These are phyloP conservation scores for Populus hybrid DNA, from an alignment of 441 rosid species.

Conservation along the genomic window DNA sequence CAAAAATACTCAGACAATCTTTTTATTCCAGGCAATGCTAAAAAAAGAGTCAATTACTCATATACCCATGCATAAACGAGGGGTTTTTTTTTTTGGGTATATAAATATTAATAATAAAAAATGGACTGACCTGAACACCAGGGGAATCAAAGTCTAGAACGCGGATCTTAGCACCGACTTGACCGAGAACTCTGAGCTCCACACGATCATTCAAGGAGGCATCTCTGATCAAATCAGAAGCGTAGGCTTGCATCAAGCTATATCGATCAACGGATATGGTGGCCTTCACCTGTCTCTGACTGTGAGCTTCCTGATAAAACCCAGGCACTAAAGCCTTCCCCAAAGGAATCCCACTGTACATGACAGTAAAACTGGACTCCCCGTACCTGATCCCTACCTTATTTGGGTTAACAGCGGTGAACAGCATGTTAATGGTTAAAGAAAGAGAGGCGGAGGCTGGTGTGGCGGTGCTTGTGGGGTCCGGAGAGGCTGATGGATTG, in stretches of 20 bases:
- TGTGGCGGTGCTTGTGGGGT: constrained; percentile 24
- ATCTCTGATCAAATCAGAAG: constrained; percentile 68
- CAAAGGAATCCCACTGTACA: constrained; percentile 86
- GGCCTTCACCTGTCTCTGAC: constrained; percentile 68
- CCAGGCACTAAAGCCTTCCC: constrained; percentile 90
- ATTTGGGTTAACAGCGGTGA: constrained; percentile 88
- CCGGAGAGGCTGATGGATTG: constrained; percentile 32
- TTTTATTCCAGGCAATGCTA: no score
- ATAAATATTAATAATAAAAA: no score
- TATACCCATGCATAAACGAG: no score
- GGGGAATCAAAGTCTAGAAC: constrained; percentile 86
- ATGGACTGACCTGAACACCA: constrained; percentile 69
- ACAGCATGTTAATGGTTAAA: constrained; percentile 65
- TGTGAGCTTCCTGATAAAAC: constrained; percentile 87
- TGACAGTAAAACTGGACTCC: constrained; percentile 90
- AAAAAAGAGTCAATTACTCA: no score
- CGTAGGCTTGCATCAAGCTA: constrained; percentile 81
- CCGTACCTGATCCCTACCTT: constrained; percentile 96
- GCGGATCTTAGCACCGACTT: constrained; percentile 93
- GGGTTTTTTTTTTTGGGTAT: no score
- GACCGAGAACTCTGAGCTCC: constrained; percentile 76
- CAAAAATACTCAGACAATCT: no score
- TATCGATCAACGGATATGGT: constrained; percentile 77
- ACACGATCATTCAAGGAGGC: constrained; percentile 87
- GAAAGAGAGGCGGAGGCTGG: constrained; percentile 65